These are phyloP conservation scores for Vigna unguiculata DNA, from an alignment of 306 rosid genomes.

Conservation along the genomic window DNA sequence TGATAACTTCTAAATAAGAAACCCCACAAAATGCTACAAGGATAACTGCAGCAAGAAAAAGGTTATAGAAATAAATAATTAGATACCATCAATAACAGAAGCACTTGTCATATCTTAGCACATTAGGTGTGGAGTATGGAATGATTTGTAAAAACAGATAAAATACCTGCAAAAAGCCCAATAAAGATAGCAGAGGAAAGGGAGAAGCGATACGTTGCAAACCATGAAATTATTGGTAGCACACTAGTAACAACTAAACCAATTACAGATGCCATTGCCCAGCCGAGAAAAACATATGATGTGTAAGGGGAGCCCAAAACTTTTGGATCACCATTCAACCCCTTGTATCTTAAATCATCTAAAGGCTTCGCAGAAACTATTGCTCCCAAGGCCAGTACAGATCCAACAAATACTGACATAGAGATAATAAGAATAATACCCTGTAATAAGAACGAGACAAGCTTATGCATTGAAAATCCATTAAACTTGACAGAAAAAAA, in stretches of 20 bases:
- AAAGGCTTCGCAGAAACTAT: constrained; percentile 95
- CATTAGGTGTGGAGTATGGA: no score
- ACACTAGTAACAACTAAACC: constrained; percentile 85
- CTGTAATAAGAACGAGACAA: constrained; percentile 55
- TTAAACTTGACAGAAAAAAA: background rate
- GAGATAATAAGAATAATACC: constrained; percentile 79
- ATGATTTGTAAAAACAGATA: constrained; percentile 16
- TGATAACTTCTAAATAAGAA: constrained; percentile 88
- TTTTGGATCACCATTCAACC: constrained; percentile 80
- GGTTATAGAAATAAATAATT: background rate
- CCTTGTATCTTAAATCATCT: constrained; percentile 87
- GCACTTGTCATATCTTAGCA: background rate
- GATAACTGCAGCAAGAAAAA: constrained; percentile 62
- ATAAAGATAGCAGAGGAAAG: constrained; percentile 84
- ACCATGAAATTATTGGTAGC: constrained; percentile 96
- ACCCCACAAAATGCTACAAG: constrained; percentile 91
- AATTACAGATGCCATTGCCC: constrained; percentile 97
- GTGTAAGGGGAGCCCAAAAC: constrained; percentile 82
- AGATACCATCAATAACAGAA: constrained; percentile 20
- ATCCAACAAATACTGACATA: constrained; percentile 73
- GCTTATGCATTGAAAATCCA: constrained; percentile 43
- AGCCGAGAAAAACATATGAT: constrained; percentile 88
- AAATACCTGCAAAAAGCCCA: constrained; percentile 85
- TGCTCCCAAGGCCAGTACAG: constrained; percentile 86
- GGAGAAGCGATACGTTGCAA: constrained; percentile 92